Evolutionary conservation across 2,329 filamentous ascomycete species (phyloP), one percentile per base, ranked within the genome.

Genomic region (Madurella mycetomatis): DNA sequence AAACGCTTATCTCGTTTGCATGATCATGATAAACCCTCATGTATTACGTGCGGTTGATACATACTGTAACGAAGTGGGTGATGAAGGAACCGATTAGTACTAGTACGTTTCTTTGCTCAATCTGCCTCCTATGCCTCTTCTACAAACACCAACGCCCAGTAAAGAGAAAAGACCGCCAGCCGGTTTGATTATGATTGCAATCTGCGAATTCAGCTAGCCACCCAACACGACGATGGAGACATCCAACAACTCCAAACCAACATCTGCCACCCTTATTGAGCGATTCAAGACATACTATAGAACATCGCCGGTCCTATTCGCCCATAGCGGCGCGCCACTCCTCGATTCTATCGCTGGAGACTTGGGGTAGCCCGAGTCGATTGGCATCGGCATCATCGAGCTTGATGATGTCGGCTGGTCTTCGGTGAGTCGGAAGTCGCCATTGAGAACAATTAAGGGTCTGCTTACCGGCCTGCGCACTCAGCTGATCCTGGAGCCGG

Each of bases 261-360:
- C 25, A 25, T 44, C 4, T 15, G n/a, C 18, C 18, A 19, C 42
- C 18, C 12, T 5, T 25, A 2, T 25, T 25, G 25, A 25, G 25
- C 25, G 4, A 25, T 7, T 25, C 25, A 25, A 7, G 25, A 25
- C 25, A n/a, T n/a, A n/a, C 25, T 25, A 25, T 25, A 25, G 25
- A 25, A 25, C 4, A 25, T n/a, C 34, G 11, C 11, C 34, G 34
- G 2, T 37, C 32, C 47, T 47, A 37, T n/a, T 42, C 47, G 11
- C 47, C 41, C 11, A 54, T 47, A 4, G 15, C 18, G 15, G 41
- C 50, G 32, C 56, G 56, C 53, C 56, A 58, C 39, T 49, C 42
- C 44, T 54, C 53, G 16, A 56, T 39, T 43, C 43, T 53, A 1
- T 12, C 11, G 13, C 40, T 52, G n/a, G 53, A 42, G 9, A 45